These are phyloP conservation scores for Penicillium malachiteum DNA, from an alignment of 495 filamentous ascomycete genomes.

Conservation along the genomic window DNA sequence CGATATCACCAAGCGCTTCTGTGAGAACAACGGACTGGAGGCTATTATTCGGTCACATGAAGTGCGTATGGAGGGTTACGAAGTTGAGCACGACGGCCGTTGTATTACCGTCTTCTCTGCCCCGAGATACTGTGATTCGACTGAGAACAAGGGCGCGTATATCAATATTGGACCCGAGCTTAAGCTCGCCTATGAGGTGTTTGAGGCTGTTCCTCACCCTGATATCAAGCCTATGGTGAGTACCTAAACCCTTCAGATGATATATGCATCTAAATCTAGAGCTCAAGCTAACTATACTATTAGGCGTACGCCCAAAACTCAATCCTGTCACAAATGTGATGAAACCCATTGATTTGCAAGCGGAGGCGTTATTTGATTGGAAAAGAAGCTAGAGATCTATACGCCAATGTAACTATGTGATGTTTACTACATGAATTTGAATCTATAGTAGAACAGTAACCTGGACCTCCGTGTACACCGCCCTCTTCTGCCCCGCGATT, in stretches of 20 bases:
- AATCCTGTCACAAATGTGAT: slow-evolving; percentile 66
- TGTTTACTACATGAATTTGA: neutral
- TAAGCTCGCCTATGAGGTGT: slow-evolving; percentile 87
- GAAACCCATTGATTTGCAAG: slow-evolving; percentile 25
- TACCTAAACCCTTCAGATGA: slow-evolving; percentile 1
- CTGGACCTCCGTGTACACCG: neutral
- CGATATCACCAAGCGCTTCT: slow-evolving; percentile 96
- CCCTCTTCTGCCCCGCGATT: slow-evolving; percentile 6
- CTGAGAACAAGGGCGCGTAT: slow-evolving; percentile 96
- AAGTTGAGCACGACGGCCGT: slow-evolving; percentile 92
- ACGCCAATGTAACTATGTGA: slow-evolving; percentile 11
- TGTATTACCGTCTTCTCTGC: slow-evolving; percentile 99
- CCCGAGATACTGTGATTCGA: slow-evolving; percentile 95
- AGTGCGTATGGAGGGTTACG: slow-evolving; percentile 96
- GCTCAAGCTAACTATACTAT: slow-evolving; percentile 15
- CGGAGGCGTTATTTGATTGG: slow-evolving; percentile 18
- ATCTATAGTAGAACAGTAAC: no score
- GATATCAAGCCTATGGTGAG: slow-evolving; percentile 91
- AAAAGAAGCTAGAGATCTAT: slow-evolving; percentile 20
- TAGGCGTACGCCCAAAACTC: slow-evolving; percentile 82
- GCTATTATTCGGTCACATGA: slow-evolving; percentile 97
- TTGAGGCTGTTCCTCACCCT: slow-evolving; percentile 95
- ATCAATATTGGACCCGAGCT: slow-evolving; percentile 95
- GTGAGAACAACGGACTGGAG: slow-evolving; percentile 89
- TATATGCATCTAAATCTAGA: neutral